Evolutionary conservation across 495 filamentous ascomycete species (phyloP).

Genomic region (Hypomontagnella monticulosa): DNA sequence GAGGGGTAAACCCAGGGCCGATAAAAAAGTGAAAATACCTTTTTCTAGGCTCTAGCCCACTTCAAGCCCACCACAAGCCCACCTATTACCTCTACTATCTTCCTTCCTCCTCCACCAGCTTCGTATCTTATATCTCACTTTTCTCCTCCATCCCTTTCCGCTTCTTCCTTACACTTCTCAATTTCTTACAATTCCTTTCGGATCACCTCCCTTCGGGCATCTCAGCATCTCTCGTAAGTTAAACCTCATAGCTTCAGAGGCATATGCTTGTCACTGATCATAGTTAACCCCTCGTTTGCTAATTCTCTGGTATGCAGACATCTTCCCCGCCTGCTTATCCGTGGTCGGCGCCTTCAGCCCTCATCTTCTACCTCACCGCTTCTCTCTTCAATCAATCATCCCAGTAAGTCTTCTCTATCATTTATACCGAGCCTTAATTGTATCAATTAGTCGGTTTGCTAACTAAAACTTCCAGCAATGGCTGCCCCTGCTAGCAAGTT

Average conservation of each 20-base stretch:
- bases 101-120: slow-evolving; percentile 24
- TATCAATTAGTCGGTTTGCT: slow-evolving; percentile 3
- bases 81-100: neutral
- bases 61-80: too few species aligned
- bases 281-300: slow-evolving; percentile 8
- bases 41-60: neutral
- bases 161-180: slow-evolving; percentile 11
- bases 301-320: slow-evolving; percentile 14
- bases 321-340: slow-evolving; percentile 18
- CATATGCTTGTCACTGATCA: neutral
- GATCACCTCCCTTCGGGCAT: slow-evolving; percentile 16
- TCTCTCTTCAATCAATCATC: slow-evolving; percentile 16
- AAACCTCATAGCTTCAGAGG: neutral
- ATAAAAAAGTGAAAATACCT: slow-evolving; percentile 13
- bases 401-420: slow-evolving; percentile 19
- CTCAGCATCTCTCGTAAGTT: slow-evolving; percentile 22
- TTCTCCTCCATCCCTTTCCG: slow-evolving; percentile 31
- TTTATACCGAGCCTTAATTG: neutral
- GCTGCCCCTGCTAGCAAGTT: slow-evolving; percentile 88
- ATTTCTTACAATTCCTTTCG: slow-evolving; percentile 6
- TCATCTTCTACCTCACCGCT: slow-evolving; percentile 23
- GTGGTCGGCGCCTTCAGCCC: slow-evolving; percentile 11
- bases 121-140: slow-evolving; percentile 21
- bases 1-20: slow-evolving; percentile 20
- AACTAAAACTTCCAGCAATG: slow-evolving; percentile 51